A percentile compares a stretch with the other conserved stretches of the same genome.
Conservation (phyloP, 148 eudicot species). For the Pharnaceum exiguum region DNA sequence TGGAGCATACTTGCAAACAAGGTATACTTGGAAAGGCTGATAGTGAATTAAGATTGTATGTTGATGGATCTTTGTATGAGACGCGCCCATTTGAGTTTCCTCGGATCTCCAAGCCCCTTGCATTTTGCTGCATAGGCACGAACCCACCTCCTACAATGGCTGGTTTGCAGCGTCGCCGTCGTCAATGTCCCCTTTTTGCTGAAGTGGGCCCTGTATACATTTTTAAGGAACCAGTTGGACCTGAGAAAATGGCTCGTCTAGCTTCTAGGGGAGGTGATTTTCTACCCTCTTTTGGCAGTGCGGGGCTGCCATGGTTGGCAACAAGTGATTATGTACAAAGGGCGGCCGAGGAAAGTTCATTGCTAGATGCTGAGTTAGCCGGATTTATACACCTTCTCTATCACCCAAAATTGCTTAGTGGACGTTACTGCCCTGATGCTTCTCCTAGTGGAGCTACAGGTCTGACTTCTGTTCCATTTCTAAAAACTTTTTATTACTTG, state of each 20-base stretch:
- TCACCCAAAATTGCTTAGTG: constrained; percentile 89
- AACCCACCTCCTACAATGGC: constrained; percentile 99
- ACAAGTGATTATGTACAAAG: constrained; percentile 65
- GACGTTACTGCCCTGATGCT: constrained; percentile 98
- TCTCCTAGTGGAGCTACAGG: constrained; percentile 98
- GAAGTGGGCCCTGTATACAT: constrained; percentile 99
- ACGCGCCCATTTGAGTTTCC: constrained; percentile 90
- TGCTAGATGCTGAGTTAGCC: constrained; percentile 79
- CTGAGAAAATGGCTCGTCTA: constrained; percentile 84
- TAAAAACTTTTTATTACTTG: neutral
- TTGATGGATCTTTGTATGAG: constrained; percentile 92
- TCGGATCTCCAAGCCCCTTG: constrained; percentile 89
- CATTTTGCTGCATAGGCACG: constrained; percentile 97
- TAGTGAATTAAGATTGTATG: constrained; percentile 83
- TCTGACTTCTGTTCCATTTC: constrained; percentile 17
- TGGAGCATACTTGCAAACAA: constrained; percentile 91
- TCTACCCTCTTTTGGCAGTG: constrained; percentile 89
- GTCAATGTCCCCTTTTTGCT: constrained; percentile 97
- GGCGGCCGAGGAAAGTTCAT: constrained; percentile 74
- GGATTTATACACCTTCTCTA: constrained; percentile 86
- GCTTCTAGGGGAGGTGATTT: constrained; percentile 96
- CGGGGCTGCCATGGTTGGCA: constrained; percentile 89
- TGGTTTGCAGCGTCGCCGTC: constrained; percentile 96
- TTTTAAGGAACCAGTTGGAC: constrained; percentile 88
- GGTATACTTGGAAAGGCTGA: constrained; percentile 93